Evolutionary conservation across 768 basidiomycete genomes (phyloP), one percentile per base, ranked within the genome.

Genomic region (Agrocybe pediades): DNA sequence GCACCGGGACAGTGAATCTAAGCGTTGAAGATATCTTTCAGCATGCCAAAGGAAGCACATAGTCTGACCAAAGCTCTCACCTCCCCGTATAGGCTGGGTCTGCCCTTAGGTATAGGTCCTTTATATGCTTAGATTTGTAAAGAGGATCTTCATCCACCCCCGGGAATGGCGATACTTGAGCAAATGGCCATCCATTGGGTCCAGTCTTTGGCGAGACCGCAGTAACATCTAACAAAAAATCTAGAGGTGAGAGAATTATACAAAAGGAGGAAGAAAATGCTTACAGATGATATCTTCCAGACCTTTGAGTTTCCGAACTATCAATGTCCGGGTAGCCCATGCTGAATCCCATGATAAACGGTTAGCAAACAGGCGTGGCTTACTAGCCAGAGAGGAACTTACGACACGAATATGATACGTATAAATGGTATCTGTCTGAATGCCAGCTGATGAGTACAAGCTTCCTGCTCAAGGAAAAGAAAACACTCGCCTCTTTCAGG

Each of bases 251-350:
- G 26, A 29, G 25, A 39, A 27, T 39, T 7, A 13, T 21, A 16
- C n/a, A n/a, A n/a, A n/a, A n/a, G n/a, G n/a, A 8, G 16, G 16
- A 23, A 13, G 6, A 33, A 33, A 24, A 75, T 88, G 66, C 11
- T 36, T 58, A 92, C 94, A 75, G 55, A 99, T 83, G 56, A 91
- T 73, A 21, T 87, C 79, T 58, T 98, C 90, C 21, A 99, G 78
- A 1, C 95, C 95, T 69, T 99, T 99, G 62, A 98, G 80, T 71
- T 93, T 86, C 60, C 95, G 81, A 3, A 88, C 77, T 61, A 98
- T 97, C 57, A 97, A 75, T 3, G 95, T 83, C 59, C 96, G 81
- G 21, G 93, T 92, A 0, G 96, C 96, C 96, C 95, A 98, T 8
- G 96, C 89, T 91, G 41, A n/a, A 50, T 16, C 16, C 41, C 41